Conservation (phyloP, 169 alveolate species). For the Babesia ovis region DNA sequence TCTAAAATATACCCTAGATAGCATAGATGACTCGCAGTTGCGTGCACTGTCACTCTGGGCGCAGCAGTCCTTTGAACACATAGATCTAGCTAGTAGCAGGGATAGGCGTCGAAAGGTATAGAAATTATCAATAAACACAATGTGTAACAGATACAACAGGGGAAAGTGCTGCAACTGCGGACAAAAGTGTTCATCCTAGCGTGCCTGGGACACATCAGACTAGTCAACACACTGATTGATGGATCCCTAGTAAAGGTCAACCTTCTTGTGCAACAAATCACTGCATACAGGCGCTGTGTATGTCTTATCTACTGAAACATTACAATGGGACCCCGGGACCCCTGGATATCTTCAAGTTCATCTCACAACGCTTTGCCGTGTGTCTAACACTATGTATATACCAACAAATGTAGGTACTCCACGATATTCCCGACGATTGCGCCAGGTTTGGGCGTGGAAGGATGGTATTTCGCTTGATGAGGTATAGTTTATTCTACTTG, state of each 20-base stretch:
- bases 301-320: constrained; percentile 50
- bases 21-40: constrained; percentile 2
- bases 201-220: constrained; percentile 29
- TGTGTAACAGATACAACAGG: constrained; percentile 6
- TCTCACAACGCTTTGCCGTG: constrained; percentile 24
- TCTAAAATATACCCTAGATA: constrained; percentile 1
- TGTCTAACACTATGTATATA: not conserved
- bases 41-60: constrained; percentile 25
- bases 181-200: constrained; percentile 21
- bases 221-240: constrained; percentile 42
- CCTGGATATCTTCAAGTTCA: constrained; percentile 23
- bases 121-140: not conserved
- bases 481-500: constrained; percentile 3
- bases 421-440: not conserved
- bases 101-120: constrained; percentile 24
- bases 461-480: constrained; percentile 3
- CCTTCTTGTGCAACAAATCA: not conserved
- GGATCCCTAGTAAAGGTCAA: constrained; percentile 31
- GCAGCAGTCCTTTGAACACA: constrained; percentile 19
- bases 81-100: not conserved
- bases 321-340: constrained; percentile 36
- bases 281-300: constrained; percentile 21
- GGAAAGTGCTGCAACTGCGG: not conserved
- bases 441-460: constrained; percentile 15
- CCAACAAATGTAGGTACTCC: not conserved